These are phyloP conservation scores for Chytridium lagenaria DNA, from an alignment of 371 early-diverging fungal species.

Conservation along the genomic window DNA sequence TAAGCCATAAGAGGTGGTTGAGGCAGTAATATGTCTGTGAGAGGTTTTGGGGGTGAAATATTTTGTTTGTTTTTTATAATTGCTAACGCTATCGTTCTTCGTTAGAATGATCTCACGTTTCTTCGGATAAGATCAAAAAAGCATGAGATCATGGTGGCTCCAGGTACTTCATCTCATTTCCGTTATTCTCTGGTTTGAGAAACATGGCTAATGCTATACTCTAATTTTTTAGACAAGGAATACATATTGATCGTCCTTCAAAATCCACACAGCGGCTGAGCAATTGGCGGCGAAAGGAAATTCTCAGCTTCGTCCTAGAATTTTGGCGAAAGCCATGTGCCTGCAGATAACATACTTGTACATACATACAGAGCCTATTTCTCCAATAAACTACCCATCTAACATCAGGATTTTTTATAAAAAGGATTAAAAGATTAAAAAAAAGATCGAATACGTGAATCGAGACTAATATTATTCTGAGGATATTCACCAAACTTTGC, in stretches of 20 bases:
- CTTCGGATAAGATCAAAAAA: conserved; percentile 89
- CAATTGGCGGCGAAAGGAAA: too few species aligned
- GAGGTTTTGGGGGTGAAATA: conserved; percentile 30
- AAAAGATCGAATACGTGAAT: too few species aligned
- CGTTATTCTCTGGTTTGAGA: background rate
- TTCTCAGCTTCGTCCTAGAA: too few species aligned
- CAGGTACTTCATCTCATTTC: conserved; percentile 60
- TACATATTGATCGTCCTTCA: conserved; percentile 90
- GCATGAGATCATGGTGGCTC: conserved; percentile 94
- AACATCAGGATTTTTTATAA: too few species aligned
- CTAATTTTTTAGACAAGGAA: conserved; percentile 71
- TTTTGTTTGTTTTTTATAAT: background rate
- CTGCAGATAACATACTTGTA: too few species aligned
- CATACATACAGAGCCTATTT: too few species aligned
- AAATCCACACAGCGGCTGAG: conserved; percentile 65
- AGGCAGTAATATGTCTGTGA: conserved; percentile 9
- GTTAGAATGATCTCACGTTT: conserved; percentile 89
- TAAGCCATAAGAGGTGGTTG: background rate
- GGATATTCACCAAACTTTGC: too few species aligned
- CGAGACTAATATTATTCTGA: too few species aligned
- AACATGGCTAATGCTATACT: background rate
- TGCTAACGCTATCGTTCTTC: conserved; percentile 24
- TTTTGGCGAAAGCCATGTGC: too few species aligned
- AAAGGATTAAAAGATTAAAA: too few species aligned
- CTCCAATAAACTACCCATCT: too few species aligned